phyloP scores from a whole-genome alignment of 2,329 filamentous ascomycete species.

The Triangularia setosa region DNA sequence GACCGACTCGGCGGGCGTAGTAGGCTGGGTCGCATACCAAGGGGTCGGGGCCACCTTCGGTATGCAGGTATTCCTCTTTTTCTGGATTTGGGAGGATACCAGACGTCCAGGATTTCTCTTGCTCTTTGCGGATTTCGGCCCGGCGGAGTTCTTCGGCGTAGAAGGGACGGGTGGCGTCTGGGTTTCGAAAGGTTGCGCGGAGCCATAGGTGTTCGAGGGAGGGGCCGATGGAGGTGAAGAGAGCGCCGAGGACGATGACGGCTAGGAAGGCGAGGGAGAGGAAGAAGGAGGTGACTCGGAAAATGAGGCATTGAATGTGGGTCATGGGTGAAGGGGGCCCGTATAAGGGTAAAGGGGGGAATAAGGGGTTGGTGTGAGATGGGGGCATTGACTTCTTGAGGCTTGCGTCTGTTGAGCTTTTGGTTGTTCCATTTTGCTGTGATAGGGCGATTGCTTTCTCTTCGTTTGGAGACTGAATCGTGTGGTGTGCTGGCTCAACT shows the following conservation, averaged over 20 bases:
- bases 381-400: conserved; percentile 53
- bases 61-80: conserved; percentile 55
- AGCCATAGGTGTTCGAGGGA: conserved; percentile 47
- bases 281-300: conserved; percentile 66
- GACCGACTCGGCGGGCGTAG: conserved; percentile 81
- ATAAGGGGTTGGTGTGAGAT: conserved; percentile 72
- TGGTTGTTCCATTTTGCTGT: conserved; percentile 28
- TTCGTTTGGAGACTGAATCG: conserved; percentile 28
- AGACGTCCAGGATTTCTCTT: conserved; percentile 59
- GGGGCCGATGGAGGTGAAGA: conserved; percentile 62
- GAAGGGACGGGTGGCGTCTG: conserved; percentile 62
- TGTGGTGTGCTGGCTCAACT: conserved; percentile 31
- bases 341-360: conserved; percentile 79
- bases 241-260: conserved; percentile 69
- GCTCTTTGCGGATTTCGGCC: conserved; percentile 51
- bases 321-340: conserved; percentile 67
- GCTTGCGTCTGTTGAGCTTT: conserved; percentile 42
- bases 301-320: conserved; percentile 60
- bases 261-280: conserved; percentile 74
- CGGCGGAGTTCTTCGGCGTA: conserved; percentile 66
- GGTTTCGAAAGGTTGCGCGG: conserved; percentile 56
- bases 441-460: conserved; percentile 17
- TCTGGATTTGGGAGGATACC: conserved; percentile 34
- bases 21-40: conserved; percentile 76
- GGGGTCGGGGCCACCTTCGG: conserved; percentile 76